A percentile compares a stretch with the other conserved stretches of the same genome.
Conservation (phyloP, 2,329 filamentous ascomycete genomes). For the Pyrenochaeta sp. region DNA sequence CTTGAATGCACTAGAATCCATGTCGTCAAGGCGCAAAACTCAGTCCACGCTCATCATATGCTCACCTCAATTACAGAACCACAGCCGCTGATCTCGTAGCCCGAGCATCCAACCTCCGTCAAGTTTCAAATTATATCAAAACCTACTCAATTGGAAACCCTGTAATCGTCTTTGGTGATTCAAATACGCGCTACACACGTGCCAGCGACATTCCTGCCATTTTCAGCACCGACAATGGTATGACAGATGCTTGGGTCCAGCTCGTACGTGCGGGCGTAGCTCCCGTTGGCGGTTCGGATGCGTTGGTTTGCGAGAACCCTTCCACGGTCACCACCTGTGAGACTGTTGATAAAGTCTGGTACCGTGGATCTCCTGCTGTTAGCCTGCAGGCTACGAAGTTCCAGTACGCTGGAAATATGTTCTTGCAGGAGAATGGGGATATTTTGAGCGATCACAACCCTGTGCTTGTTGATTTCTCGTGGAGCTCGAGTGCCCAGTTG, state of each 20-base stretch:
- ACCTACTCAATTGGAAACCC: slow-evolving; percentile 66
- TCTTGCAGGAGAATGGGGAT: slow-evolving; percentile 65
- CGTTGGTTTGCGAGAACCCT: slow-evolving; percentile 66
- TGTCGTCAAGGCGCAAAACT: too few relatives aligned
- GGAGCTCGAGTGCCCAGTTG: slow-evolving; percentile 20
- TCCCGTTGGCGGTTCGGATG: slow-evolving; percentile 33
- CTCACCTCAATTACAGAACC: slow-evolving; percentile 37
- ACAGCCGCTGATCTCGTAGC: slow-evolving; percentile 63
- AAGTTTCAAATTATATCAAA: slow-evolving; percentile 67
- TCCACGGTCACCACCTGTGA: slow-evolving; percentile 64
- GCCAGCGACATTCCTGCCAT: slow-evolving; percentile 61
- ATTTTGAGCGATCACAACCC: slow-evolving; percentile 73
- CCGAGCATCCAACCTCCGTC: slow-evolving; percentile 66
- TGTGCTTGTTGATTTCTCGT: slow-evolving; percentile 63
- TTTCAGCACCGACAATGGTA: slow-evolving; percentile 60
- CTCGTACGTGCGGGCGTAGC: slow-evolving; percentile 49
- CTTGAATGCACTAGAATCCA: too few relatives aligned
- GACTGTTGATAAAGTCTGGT: slow-evolving; percentile 73
- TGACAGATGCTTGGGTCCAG: slow-evolving; percentile 69
- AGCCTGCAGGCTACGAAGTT: slow-evolving; percentile 60
- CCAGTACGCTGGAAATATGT: slow-evolving; percentile 64
- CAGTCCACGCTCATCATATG: background rate
- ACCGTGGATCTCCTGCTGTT: slow-evolving; percentile 61
- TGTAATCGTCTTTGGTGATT: slow-evolving; percentile 71
- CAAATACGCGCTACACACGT: slow-evolving; percentile 71